phyloP scores from a whole-genome alignment of 75 land plant genomes.

The Picea sitchensis region DNA sequence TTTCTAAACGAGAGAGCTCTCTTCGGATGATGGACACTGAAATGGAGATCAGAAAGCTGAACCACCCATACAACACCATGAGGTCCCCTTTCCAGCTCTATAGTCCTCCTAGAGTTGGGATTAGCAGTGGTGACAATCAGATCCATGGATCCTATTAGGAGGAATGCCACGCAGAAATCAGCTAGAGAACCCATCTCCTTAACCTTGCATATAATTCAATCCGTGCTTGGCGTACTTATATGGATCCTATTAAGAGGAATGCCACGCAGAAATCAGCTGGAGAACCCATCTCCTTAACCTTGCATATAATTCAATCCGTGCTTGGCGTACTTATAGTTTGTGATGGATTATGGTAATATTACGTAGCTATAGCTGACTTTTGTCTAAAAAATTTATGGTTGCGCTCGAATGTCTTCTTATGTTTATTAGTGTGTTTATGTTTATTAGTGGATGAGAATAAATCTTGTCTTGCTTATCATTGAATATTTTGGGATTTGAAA shows the following conservation, averaged over 20 bases:
- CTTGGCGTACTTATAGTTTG: too few relatives aligned
- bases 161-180: not conserved
- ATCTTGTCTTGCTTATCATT: too few relatives aligned
- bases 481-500: too few relatives aligned
- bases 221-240: too few relatives aligned
- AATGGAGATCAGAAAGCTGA: slow-evolving; percentile 92
- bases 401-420: too few relatives aligned
- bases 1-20: slow-evolving; percentile 53
- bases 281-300: not conserved
- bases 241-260: not conserved
- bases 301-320: too few relatives aligned
- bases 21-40: slow-evolving; percentile 78
- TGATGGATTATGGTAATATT: too few relatives aligned
- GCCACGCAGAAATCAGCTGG: not conserved
- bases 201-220: too few relatives aligned
- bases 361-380: too few relatives aligned
- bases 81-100: slow-evolving; percentile 36
- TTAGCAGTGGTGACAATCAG: not conserved
- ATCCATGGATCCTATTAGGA: not conserved
- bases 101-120: not conserved
- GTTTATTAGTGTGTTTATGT: too few relatives aligned
- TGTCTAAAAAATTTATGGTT: too few relatives aligned
- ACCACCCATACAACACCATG: slow-evolving; percentile 77
- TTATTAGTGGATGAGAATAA: too few relatives aligned
- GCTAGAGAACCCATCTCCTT: not conserved